Conservation (phyloP, 169 alveolate species). For the Plasmodium knowlesi region DNA sequence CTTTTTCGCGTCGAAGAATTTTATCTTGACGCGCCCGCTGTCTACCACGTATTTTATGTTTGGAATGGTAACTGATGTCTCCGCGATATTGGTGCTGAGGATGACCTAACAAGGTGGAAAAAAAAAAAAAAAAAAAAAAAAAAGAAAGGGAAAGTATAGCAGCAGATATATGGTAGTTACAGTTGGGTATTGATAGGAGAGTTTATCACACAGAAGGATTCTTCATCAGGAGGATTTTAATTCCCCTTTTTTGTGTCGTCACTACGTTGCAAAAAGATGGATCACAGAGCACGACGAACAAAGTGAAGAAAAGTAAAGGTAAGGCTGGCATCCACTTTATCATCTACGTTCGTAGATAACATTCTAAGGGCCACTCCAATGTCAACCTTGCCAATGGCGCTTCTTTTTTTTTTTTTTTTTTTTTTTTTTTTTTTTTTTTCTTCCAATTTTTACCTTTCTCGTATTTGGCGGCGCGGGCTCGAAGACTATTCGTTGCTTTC, state of each 20-base stretch:
- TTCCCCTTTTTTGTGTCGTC: background rate
- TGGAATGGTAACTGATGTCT: conserved; percentile 97
- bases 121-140: too few species aligned
- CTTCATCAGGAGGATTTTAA: background rate
- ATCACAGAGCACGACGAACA: background rate
- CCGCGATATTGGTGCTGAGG: conserved; percentile 96
- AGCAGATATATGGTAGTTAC: background rate
- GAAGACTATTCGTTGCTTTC: conserved; percentile 87
- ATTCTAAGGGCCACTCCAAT: background rate
- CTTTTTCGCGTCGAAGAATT: conserved; percentile 86
- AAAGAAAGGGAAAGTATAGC: background rate
- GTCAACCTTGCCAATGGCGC: background rate
- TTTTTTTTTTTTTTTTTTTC: too few species aligned
- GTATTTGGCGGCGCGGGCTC: conserved; percentile 84
- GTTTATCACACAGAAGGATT: background rate
- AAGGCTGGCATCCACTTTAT: background rate
- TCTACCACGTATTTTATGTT: conserved; percentile 94
- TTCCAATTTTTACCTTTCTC: conserved; percentile 58
- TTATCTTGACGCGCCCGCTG: conserved; percentile 93
- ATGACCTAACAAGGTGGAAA: conserved; percentile 74
- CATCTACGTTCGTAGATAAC: background rate
- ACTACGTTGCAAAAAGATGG: background rate
- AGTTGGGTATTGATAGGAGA: background rate
- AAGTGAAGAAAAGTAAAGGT: background rate
- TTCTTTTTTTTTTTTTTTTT: too few species aligned